Evolutionary conservation across 179 eudicot species (phyloP).

Genomic region (Beta corolliflora): DNA sequence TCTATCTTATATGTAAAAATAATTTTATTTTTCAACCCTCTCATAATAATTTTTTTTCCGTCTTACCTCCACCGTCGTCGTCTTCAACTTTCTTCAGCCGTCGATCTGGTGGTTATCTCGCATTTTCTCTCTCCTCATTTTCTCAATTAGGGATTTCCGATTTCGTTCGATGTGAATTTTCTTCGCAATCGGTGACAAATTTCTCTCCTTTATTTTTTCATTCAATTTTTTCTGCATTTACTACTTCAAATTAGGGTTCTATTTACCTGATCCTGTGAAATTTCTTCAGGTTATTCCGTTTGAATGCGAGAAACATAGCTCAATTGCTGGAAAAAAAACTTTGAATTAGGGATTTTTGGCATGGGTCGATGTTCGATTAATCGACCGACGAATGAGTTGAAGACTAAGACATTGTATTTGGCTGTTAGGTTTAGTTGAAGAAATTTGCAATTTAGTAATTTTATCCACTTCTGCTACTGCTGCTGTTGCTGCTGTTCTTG

Average conservation of each 20-base stretch:
- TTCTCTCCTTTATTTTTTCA: not conserved
- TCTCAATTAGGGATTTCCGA: constrained; percentile 23
- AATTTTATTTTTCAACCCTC: not conserved
- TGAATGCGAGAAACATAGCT: constrained; percentile 18
- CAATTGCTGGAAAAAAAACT: not conserved
- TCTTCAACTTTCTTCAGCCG: constrained; percentile 11
- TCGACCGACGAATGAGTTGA: constrained; percentile 11
- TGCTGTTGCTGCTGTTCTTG: constrained; percentile 1
- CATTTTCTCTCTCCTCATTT: not conserved
- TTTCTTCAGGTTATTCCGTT: constrained; percentile 12
- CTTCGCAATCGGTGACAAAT: constrained; percentile 2
- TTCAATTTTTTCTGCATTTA: constrained; percentile 7
- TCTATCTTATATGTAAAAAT: not conserved
- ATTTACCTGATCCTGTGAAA: constrained; percentile 12
- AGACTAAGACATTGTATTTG: constrained; percentile 29
- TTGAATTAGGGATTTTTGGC: not conserved
- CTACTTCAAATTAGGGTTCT: constrained; percentile 27
- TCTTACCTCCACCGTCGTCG: constrained; percentile 4
- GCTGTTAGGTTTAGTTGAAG: constrained; percentile 19
- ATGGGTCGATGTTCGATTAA: constrained; percentile 25
- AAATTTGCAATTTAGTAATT: not conserved
- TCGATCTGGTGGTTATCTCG: constrained; percentile 21
- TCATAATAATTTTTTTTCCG: not conserved
- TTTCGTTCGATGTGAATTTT: constrained; percentile 17
- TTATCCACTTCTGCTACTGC: not conserved